These are phyloP conservation scores for Blastocystis hominis DNA, from an alignment of 352 stramenopile genomes.

Conservation along the genomic window DNA sequence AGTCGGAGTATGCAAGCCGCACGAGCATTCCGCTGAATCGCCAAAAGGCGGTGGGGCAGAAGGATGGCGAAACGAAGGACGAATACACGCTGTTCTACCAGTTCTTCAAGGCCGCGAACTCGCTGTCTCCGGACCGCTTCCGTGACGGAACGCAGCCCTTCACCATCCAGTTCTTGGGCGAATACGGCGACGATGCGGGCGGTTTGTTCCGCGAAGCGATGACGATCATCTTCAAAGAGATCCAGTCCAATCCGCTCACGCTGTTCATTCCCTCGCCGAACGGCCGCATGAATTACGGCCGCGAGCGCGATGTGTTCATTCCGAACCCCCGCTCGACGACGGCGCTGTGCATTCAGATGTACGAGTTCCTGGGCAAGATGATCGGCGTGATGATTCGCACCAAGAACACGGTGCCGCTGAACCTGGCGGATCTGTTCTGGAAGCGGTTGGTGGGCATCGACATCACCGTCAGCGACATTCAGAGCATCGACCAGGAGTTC, in stretches of 20 bases:
- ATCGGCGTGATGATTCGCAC: slow-evolving; percentile 76
- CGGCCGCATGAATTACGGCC: slow-evolving; percentile 56
- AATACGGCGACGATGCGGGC: slow-evolving; percentile 55
- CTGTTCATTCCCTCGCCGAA: slow-evolving; percentile 61
- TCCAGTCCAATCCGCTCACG: slow-evolving; percentile 36
- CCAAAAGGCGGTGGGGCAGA: not conserved
- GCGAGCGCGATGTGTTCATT: slow-evolving; percentile 59
- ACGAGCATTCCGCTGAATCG: slow-evolving; percentile 27
- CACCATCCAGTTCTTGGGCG: slow-evolving; percentile 6
- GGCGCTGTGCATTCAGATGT: slow-evolving; percentile 66
- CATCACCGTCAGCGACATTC: slow-evolving; percentile 71
- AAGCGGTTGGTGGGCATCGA: slow-evolving; percentile 74
- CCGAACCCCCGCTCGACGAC: slow-evolving; percentile 58
- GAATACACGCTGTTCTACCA: slow-evolving; percentile 35
- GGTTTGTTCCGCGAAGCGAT: slow-evolving; percentile 56
- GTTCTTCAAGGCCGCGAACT: slow-evolving; percentile 31
- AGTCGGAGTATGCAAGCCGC: slow-evolving; percentile 39
- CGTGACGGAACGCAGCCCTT: slow-evolving; percentile 29
- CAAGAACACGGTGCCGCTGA: slow-evolving; percentile 75
- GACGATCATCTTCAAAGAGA: slow-evolving; percentile 36
- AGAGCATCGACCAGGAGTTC: slow-evolving; percentile 72
- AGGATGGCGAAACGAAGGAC: not conserved
- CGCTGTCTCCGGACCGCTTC: not conserved
- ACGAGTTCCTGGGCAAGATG: slow-evolving; percentile 82
- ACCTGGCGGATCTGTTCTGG: slow-evolving; percentile 76